phyloP scores from a whole-genome alignment of 352 stramenopile species.

The Phytopythium montanum region DNA sequence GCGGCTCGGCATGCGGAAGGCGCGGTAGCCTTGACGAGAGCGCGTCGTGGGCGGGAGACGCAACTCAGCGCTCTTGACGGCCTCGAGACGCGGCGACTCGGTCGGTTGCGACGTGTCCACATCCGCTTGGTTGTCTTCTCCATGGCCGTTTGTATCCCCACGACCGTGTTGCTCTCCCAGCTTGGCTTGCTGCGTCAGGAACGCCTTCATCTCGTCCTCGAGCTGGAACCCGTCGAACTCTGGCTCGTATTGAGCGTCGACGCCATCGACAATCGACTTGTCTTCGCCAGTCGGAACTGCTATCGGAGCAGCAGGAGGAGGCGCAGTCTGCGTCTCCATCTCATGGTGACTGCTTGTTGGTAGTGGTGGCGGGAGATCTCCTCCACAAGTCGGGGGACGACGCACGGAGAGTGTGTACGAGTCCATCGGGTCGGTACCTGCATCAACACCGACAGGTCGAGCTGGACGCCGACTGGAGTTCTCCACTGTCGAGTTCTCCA shows the following conservation, averaged over 20 bases:
- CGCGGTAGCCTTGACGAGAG: constrained; percentile 41
- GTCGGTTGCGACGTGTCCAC: constrained; percentile 16
- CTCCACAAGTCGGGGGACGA: neutral
- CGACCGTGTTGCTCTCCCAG: neutral
- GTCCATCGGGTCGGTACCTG: constrained; percentile 55
- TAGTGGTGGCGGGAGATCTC: neutral
- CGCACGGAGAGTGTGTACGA: constrained; percentile 26
- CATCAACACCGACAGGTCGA: constrained; percentile 21
- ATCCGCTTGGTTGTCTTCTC: constrained; percentile 11
- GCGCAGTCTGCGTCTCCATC: constrained; percentile 47
- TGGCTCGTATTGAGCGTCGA: constrained; percentile 10
- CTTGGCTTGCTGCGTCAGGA: constrained; percentile 31
- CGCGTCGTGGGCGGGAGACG: constrained; percentile 43
- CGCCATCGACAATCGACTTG: neutral
- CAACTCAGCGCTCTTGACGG: constrained; percentile 41
- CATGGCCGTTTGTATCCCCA: neutral
- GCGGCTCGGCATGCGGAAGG: constrained; percentile 46
- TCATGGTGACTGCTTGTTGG: constrained; percentile 15
- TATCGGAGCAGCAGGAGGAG: constrained; percentile 31
- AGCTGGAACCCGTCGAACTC: constrained; percentile 31
- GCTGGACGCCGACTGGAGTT: neutral
- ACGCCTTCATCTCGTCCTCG: constrained; percentile 56
- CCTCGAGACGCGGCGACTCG: constrained; percentile 43
- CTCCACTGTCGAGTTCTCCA: neutral
- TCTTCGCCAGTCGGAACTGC: neutral